Conservation (phyloP, 2,329 filamentous ascomycete genomes). For the Ploettnerulaceae sp. region DNA sequence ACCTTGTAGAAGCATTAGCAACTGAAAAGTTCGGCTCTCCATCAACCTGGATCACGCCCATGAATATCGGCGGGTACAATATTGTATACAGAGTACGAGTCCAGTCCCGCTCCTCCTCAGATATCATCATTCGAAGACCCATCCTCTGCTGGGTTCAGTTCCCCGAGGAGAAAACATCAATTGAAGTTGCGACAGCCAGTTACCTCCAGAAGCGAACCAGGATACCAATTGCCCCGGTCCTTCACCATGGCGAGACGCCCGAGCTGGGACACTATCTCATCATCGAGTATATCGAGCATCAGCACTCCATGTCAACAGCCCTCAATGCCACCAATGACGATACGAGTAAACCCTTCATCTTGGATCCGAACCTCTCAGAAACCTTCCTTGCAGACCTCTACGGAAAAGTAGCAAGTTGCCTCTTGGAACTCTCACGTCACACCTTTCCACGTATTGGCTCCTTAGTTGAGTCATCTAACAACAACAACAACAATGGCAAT, state of each 20-base stretch:
- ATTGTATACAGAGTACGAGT: slow-evolving; percentile 21
- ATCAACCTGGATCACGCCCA: slow-evolving; percentile 14
- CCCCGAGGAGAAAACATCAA: slow-evolving; percentile 12
- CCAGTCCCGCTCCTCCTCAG: slow-evolving; percentile 10
- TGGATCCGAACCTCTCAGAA: slow-evolving; percentile 28
- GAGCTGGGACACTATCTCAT: slow-evolving; percentile 16
- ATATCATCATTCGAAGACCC: slow-evolving; percentile 17
- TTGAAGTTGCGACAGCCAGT: slow-evolving; percentile 9
- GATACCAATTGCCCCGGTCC: slow-evolving; percentile 12
- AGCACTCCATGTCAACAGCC: slow-evolving; percentile 6
- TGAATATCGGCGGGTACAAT: slow-evolving; percentile 24
- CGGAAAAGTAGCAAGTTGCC: slow-evolving; percentile 14
- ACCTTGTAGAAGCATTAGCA: slow-evolving; percentile 12
- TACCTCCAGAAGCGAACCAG: slow-evolving; percentile 16
- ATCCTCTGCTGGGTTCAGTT: slow-evolving; percentile 13
- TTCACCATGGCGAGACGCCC: slow-evolving; percentile 11
- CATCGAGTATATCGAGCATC: slow-evolving; percentile 13
- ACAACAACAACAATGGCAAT: neutral
- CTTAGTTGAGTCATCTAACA: slow-evolving; percentile 10
- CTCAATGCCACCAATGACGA: slow-evolving; percentile 23
- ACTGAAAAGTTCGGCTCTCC: slow-evolving; percentile 14
- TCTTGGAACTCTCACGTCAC: slow-evolving; percentile 19
- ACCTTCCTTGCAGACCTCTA: slow-evolving; percentile 13
- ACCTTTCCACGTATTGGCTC: slow-evolving; percentile 21
- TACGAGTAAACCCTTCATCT: slow-evolving; percentile 24